Conservation (phyloP, 345 rosid genomes). For the Boechera retrofracta region DNA sequence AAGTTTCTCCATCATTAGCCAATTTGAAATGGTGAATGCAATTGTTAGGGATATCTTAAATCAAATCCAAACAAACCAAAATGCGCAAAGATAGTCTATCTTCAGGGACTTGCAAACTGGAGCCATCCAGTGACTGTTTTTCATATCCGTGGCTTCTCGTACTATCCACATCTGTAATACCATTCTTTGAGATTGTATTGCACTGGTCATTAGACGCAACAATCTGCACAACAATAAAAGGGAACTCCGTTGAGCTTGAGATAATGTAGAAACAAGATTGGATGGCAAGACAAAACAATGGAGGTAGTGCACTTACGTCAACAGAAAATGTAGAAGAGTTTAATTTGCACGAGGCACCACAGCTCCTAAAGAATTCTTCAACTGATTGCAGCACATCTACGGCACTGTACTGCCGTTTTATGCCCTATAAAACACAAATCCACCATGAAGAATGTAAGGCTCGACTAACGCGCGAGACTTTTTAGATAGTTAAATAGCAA, state of each 20-base stretch:
- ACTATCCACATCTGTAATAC: conserved; percentile 39
- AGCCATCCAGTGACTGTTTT: conserved; percentile 41
- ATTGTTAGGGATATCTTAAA: not conserved
- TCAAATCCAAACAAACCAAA: conserved; percentile 51
- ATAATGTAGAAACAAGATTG: conserved; percentile 28
- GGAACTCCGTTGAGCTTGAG: conserved; percentile 40
- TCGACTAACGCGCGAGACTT: not conserved
- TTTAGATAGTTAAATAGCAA: not conserved
- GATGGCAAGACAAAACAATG: conserved; percentile 18
- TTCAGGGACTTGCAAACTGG: conserved; percentile 43
- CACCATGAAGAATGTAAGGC: conserved; percentile 16
- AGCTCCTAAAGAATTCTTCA: conserved; percentile 60
- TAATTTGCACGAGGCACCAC: conserved; percentile 70
- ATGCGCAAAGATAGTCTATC: conserved; percentile 55
- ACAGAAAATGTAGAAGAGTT: conserved; percentile 60
- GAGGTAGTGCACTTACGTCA: conserved; percentile 59
- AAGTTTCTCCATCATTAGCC: conserved; percentile 17
- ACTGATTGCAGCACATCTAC: conserved; percentile 67
- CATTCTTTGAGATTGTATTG: conserved; percentile 53
- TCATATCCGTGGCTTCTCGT: conserved; percentile 27
- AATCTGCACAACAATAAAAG: conserved; percentile 51
- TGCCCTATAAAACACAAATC: conserved; percentile 53
- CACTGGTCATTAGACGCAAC: conserved; percentile 60
- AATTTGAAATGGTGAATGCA: not conserved
- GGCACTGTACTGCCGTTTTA: conserved; percentile 75